These are phyloP conservation scores for Mortierella sp. DNA, from an alignment of 371 early-diverging fungal genomes.

Conservation along the genomic window DNA sequence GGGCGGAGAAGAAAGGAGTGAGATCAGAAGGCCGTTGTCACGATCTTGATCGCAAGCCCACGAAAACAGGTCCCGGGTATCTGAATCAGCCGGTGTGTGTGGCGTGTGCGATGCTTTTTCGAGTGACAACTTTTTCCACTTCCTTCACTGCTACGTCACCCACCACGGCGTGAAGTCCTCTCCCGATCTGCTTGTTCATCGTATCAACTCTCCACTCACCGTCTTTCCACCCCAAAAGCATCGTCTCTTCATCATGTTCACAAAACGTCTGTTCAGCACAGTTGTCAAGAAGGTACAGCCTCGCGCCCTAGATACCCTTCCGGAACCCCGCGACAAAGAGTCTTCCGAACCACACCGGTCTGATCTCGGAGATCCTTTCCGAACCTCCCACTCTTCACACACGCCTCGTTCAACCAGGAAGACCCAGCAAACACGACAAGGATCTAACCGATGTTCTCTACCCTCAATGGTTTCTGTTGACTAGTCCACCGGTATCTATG, in stretches of 20 bases:
- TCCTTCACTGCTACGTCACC: neutral
- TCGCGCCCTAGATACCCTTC: neutral
- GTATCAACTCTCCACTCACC: constrained; percentile 7
- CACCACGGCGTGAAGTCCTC: neutral
- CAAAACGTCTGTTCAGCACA: constrained; percentile 66
- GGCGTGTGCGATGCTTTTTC: no score
- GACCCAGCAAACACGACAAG: neutral
- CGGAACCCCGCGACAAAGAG: no score
- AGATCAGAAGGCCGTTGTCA: constrained; percentile 6
- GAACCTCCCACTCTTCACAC: constrained; percentile 4
- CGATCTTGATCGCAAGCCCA: neutral
- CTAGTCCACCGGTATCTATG: constrained; percentile 85
- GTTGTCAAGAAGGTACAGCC: constrained; percentile 61
- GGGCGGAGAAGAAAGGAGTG: neutral
- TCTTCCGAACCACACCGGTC: neutral
- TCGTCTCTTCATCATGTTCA: constrained; percentile 55
- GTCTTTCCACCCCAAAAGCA: neutral
- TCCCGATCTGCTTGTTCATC: neutral
- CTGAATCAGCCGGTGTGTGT: no score
- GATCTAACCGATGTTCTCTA: neutral
- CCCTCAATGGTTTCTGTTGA: neutral
- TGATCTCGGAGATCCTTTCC: constrained; percentile 23
- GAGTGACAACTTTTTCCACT: no score
- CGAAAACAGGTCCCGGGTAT: constrained; percentile 3
- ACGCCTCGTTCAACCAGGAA: neutral